A percentile compares a stretch with the other conserved stretches of the same genome.
Conservation (phyloP, 2,329 filamentous ascomycete species). For the Stagonosporopsis vannaccii region DNA sequence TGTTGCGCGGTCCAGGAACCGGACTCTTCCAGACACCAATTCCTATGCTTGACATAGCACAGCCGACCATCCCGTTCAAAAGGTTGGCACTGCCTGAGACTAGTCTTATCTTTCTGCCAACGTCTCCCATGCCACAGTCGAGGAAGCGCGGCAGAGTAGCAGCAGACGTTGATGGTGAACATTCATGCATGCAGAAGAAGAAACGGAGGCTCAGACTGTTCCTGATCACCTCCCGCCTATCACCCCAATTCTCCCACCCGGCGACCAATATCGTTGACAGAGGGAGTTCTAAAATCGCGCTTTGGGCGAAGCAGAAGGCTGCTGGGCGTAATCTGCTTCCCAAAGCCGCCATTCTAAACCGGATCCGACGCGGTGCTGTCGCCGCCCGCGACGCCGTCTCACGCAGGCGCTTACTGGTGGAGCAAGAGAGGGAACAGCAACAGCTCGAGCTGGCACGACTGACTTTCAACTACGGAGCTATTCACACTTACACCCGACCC, state of each 20-base stretch:
- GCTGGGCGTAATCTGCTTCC: constrained; percentile 63
- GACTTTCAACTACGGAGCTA: constrained; percentile 40
- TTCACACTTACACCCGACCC: constrained; percentile 43
- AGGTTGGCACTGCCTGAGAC: constrained; percentile 35
- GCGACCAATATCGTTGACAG: constrained; percentile 74
- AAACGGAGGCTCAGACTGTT: constrained; percentile 69
- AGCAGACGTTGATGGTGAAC: constrained; percentile 64
- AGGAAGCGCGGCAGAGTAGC: constrained; percentile 61
- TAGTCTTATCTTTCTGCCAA: constrained; percentile 47
- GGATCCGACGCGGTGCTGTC: constrained; percentile 56
- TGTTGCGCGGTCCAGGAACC: not conserved
- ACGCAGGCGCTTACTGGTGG: constrained; percentile 29
- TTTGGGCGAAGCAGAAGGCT: constrained; percentile 58
- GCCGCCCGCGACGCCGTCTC: constrained; percentile 28
- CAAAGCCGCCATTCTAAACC: constrained; percentile 72
- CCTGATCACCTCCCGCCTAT: constrained; percentile 74
- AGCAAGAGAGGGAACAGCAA: constrained; percentile 42
- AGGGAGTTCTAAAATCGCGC: constrained; percentile 58
- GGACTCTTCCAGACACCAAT: constrained; percentile 9
- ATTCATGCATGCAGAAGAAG: constrained; percentile 64
- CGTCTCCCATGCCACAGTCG: constrained; percentile 25
- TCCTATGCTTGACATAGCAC: constrained; percentile 18
- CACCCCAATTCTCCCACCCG: constrained; percentile 71
- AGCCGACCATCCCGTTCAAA: constrained; percentile 45
- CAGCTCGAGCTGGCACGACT: constrained; percentile 43